phyloP scores from a whole-genome alignment of 2,329 filamentous ascomycete genomes.

The Plenodomus tracheiphilus region DNA sequence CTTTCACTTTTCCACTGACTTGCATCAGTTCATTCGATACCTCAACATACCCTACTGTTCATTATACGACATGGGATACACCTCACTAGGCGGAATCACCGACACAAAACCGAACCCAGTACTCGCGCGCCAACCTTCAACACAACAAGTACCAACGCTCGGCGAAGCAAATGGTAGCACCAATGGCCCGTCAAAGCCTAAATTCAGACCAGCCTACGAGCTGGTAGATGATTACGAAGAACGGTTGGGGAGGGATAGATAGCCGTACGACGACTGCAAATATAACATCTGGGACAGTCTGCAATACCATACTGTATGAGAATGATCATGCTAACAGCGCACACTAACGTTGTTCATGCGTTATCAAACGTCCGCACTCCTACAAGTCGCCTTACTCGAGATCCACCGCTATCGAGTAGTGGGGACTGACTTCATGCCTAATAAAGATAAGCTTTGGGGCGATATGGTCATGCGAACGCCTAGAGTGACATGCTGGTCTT shows the following conservation, averaged over 20 bases:
- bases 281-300: not conserved
- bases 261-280: slow-evolving; percentile 9
- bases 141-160: slow-evolving; percentile 18
- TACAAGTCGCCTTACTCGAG: no score
- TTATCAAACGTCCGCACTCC: no score
- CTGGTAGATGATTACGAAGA: slow-evolving; percentile 47
- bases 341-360: not conserved
- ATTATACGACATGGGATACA: slow-evolving; percentile 88
- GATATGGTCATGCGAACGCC: no score
- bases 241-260: slow-evolving; percentile 43
- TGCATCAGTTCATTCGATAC: slow-evolving; percentile 71
- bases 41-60: slow-evolving; percentile 81
- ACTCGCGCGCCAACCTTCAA: slow-evolving; percentile 34
- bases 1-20: not conserved
- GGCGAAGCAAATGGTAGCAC: slow-evolving; percentile 15
- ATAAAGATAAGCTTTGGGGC: no score
- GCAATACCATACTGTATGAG: not conserved
- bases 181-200: slow-evolving; percentile 22
- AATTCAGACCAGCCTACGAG: slow-evolving; percentile 46
- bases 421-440: not conserved
- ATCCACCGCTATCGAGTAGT: no score
- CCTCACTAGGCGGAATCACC: slow-evolving; percentile 83
- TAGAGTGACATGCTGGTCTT: no score
- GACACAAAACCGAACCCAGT: slow-evolving; percentile 90
- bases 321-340: not conserved